Evolutionary conservation across 2,329 filamentous ascomycete species (phyloP).

Genomic region (Trichoderma asperellum): DNA sequence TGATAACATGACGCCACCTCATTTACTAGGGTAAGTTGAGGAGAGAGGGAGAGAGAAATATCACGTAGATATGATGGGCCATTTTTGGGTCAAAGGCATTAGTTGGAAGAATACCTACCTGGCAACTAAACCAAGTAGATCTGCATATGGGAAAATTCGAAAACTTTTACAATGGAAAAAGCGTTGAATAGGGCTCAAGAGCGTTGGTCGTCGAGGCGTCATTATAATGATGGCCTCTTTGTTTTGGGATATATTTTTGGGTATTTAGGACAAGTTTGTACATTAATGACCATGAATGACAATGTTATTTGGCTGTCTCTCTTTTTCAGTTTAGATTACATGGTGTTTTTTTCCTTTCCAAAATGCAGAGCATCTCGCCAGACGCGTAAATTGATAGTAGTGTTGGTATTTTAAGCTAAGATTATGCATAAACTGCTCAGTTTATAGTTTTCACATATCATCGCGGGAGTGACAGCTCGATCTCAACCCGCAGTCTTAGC

Average conservation of each 20-base stretch:
- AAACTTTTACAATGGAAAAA: not conserved
- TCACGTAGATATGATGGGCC: not conserved
- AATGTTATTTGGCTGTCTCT: not conserved
- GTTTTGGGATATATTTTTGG: not conserved
- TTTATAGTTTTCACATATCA: not conserved
- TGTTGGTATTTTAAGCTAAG: not conserved
- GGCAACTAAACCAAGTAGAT: not conserved
- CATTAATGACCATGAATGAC: slow-evolving; percentile 6
- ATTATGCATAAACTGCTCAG: not conserved
- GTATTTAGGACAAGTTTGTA: not conserved
- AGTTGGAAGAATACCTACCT: not conserved
- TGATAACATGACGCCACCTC: slow-evolving; percentile 41
- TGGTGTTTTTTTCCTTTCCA: not conserved
- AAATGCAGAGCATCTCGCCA: not conserved
- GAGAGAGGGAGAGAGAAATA: not conserved
- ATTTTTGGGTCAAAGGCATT: not conserved
- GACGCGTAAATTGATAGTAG: not conserved
- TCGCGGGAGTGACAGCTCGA: not conserved
- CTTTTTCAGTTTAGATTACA: not conserved
- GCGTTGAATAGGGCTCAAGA: not conserved
- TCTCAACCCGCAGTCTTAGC: not conserved
- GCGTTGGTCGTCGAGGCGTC: slow-evolving; percentile 1
- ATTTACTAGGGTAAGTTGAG: slow-evolving; percentile 13
- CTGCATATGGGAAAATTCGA: not conserved
- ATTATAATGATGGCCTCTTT: not conserved